Percentiles rank a stretch among this genome's conserved stretches.
Conservation (phyloP, 2,329 filamentous ascomycete species). For the Helotiales sp. region DNA sequence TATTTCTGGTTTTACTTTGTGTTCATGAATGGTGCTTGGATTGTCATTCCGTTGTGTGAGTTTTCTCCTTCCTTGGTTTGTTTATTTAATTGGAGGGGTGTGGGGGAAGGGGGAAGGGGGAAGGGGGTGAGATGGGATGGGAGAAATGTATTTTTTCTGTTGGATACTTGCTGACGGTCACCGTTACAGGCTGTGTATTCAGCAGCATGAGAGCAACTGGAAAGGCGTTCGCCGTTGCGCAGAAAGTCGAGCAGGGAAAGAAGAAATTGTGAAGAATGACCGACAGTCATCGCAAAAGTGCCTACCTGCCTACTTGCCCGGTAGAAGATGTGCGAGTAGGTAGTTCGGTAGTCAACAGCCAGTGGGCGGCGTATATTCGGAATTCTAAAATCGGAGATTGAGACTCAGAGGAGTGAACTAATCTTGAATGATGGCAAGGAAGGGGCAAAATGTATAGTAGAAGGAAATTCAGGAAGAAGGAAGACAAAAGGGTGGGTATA, state of each 20-base stretch:
- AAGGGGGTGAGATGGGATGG: neutral
- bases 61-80: conserved; percentile 25
- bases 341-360: no score
- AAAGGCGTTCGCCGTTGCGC: conserved; percentile 29
- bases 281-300: no score
- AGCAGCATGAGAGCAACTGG: conserved; percentile 35
- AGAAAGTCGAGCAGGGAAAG: conserved; percentile 26
- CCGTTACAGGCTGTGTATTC: conserved; percentile 31
- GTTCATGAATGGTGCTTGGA: conserved; percentile 66
- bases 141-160: neutral
- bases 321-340: no score
- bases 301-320: no score
- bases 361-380: no score
- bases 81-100: neutral
- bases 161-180: neutral
- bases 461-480: neutral
- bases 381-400: no score
- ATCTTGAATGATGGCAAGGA: neutral
- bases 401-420: conserved; percentile 30
- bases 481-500: neutral
- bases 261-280: conserved; percentile 18
- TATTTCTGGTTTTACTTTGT: conserved; percentile 70
- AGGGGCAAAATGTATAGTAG: neutral
- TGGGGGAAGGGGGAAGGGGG: neutral
- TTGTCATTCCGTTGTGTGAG: conserved; percentile 59